Evolutionary conservation across 2,329 filamentous ascomycete species (phyloP).

Genomic region (Ceratocystiopsis minuta): DNA sequence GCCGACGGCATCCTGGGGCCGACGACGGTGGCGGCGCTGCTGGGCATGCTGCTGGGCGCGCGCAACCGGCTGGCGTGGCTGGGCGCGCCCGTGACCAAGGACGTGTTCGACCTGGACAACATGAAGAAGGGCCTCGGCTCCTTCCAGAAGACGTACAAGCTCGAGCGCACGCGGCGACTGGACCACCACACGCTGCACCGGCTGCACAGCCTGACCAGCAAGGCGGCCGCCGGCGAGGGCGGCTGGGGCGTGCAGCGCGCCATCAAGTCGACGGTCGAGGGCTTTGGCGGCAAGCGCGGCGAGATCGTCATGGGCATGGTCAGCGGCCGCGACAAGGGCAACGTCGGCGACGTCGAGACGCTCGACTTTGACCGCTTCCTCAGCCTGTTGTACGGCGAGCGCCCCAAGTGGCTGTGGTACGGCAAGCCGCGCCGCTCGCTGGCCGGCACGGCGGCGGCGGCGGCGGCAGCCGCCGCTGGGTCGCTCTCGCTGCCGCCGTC

Average conservation of each 20-base stretch:
- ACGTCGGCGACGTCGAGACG: slow-evolving; percentile 84
- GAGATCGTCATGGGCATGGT: slow-evolving; percentile 96
- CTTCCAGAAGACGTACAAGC: slow-evolving; percentile 78
- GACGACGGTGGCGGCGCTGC: slow-evolving; percentile 70
- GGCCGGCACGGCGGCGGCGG: slow-evolving; percentile 9
- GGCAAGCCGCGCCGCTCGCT: slow-evolving; percentile 61
- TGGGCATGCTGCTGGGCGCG: slow-evolving; percentile 79
- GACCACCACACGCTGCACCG: slow-evolving; percentile 70
- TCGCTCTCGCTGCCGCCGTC: too few species aligned
- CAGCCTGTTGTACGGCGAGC: slow-evolving; percentile 59
- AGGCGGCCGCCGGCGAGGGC: slow-evolving; percentile 72
- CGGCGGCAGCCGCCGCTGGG: background rate
- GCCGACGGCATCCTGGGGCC: slow-evolving; percentile 84
- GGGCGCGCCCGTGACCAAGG: slow-evolving; percentile 71
- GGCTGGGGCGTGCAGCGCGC: slow-evolving; percentile 85
- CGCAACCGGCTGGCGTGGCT: slow-evolving; percentile 75
- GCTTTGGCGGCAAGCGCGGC: slow-evolving; percentile 82
- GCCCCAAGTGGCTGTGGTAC: slow-evolving; percentile 85
- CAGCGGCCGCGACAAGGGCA: slow-evolving; percentile 66
- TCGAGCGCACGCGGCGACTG: slow-evolving; percentile 59
- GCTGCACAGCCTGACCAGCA: slow-evolving; percentile 70
- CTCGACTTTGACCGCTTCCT: slow-evolving; percentile 74
- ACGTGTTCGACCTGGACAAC: slow-evolving; percentile 70
- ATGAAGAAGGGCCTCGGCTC: slow-evolving; percentile 71
- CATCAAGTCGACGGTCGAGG: slow-evolving; percentile 86